A percentile compares a stretch with the other conserved stretches of the same genome.
phyloP scores from a whole-genome alignment of 768 basidiomycete genomes.

The Pleurotus platypus region DNA sequence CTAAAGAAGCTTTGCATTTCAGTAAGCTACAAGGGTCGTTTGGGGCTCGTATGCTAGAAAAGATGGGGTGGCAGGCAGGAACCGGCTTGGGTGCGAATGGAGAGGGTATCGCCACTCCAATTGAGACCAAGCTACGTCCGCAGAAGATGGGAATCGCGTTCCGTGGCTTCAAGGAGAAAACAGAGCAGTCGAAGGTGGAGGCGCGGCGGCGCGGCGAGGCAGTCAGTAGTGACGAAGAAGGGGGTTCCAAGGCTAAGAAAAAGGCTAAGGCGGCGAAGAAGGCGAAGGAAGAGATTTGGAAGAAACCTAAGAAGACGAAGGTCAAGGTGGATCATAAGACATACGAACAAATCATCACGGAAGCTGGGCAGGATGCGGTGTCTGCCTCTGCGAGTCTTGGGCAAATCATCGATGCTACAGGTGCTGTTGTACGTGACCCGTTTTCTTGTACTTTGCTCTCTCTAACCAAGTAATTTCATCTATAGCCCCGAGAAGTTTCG shows the following conservation, averaged over 20 bases:
- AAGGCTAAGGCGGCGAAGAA: conserved; percentile 52
- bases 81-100: conserved; percentile 71
- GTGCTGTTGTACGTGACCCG: conserved; percentile 68
- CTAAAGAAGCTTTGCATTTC: conserved; percentile 79
- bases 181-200: conserved; percentile 79
- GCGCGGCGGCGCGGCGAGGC: conserved; percentile 70
- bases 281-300: conserved; percentile 80
- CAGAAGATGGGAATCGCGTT: conserved; percentile 86
- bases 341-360: conserved; percentile 92
- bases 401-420: conserved; percentile 91
- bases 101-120: conserved; percentile 83
- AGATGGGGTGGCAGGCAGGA: conserved; percentile 93
- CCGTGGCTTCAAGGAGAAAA: conserved; percentile 86
- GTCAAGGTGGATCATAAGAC: conserved; percentile 90
- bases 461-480: conserved; percentile 3
- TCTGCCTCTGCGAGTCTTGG: conserved; percentile 57
- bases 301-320: conserved; percentile 80
- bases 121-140: conserved; percentile 82
- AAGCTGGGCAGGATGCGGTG: conserved; percentile 60
- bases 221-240: conserved; percentile 71
- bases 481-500: conserved; percentile 80
- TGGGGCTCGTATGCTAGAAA: conserved; percentile 87
- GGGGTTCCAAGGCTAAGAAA: conserved; percentile 35
- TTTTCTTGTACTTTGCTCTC: too few relatives aligned
- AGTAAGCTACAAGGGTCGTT: conserved; percentile 70